Base-by-base conservation (phyloP, 805 yeast species). In the Starmerella stigmatis region DNA sequence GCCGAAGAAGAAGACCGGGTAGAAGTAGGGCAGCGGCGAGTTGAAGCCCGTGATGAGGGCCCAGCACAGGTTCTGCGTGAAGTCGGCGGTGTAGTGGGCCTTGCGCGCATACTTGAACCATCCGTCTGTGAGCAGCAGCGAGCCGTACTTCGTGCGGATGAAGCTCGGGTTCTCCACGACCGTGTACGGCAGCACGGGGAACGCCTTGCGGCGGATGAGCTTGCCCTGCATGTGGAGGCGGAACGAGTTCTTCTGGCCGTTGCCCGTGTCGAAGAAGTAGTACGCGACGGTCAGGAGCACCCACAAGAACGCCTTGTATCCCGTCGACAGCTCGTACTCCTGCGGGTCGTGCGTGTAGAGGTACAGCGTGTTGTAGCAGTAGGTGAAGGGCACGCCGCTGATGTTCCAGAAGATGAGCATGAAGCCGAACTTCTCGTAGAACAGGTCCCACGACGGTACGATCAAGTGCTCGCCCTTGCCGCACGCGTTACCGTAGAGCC, bases 361-460 rank as follows among this genome's bases (percentile, higher is more conserved):
- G 70, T 68, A 92, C 58, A 92, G 71, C 10, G 95, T 84, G 64
- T 94, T 81, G 61, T 86, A 96, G 66, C 96, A 86, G 70, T 92
- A 92, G 34, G 97, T 89, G 77, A 79, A 92, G 40, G 98, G 98
- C 33, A 92, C 98, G 58, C 98, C 98, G 26, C 96, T 96, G 63
- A 92, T 86, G 69, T 92, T 92, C 98, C 98, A 92, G 73, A 92
- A 92, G 57, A 88, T 78, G 54, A 92, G 75, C 97, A 92, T 88
- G 72, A 92, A 92, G n/a, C 98, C 98, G 59, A 92, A 92, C 68
- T 92, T 92, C 65, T 92, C 98, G 65, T 92, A 92, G 26, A 94
- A 96, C 96, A 92, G 89, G 65, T 92, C 98, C 97, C 98, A 92
- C 16, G 95, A 83, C 57, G 97, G 95, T 51, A 88, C 94, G 62